Evolutionary conservation across 805 yeast genomes (phyloP).

Genomic region (Wickerhamiella dianesei): DNA sequence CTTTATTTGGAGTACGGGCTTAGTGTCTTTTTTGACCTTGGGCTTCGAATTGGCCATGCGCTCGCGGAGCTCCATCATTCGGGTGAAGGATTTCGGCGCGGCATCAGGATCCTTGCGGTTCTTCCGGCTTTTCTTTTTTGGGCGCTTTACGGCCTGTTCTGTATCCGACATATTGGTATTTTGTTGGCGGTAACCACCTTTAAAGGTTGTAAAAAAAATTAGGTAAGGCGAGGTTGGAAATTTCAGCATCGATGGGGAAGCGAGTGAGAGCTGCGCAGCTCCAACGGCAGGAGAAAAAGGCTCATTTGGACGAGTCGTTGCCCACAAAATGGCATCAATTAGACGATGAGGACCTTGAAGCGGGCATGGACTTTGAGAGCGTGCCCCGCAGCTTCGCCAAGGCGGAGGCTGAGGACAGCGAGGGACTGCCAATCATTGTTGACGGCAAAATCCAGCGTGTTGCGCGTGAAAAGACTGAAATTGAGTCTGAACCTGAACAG

Average conservation of each 20-base stretch:
- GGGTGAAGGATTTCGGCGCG: constrained; percentile 25
- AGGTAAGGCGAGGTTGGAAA: not conserved
- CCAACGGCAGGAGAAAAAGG: constrained; percentile 5
- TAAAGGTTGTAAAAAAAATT: constrained; percentile 1
- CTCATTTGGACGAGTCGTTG: constrained; percentile 10
- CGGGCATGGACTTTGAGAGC: constrained; percentile 67
- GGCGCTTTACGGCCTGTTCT: not conserved
- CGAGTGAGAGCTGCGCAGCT: constrained; percentile 7
- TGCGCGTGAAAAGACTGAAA: constrained; percentile 7
- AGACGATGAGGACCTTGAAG: constrained; percentile 30
- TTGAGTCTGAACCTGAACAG: constrained; percentile 13
- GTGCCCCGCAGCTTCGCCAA: constrained; percentile 44
- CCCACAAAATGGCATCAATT: constrained; percentile 6
- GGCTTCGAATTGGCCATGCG: constrained; percentile 6
- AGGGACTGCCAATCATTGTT: constrained; percentile 61
- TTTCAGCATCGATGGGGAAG: constrained; percentile 9
- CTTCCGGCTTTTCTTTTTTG: constrained; percentile 1
- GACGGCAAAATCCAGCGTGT: constrained; percentile 69
- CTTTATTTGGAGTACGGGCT: constrained; percentile 20
- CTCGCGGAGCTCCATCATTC: constrained; percentile 20
- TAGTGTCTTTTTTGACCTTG: constrained; percentile 4
- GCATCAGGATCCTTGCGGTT: constrained; percentile 20
- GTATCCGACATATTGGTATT: too few species aligned
- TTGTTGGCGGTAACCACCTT: too few species aligned
- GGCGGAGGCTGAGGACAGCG: constrained; percentile 30